Evolutionary conservation across 371 early-diverging fungal species (phyloP).

Genomic region (Apophysomyces ossiformis): DNA sequence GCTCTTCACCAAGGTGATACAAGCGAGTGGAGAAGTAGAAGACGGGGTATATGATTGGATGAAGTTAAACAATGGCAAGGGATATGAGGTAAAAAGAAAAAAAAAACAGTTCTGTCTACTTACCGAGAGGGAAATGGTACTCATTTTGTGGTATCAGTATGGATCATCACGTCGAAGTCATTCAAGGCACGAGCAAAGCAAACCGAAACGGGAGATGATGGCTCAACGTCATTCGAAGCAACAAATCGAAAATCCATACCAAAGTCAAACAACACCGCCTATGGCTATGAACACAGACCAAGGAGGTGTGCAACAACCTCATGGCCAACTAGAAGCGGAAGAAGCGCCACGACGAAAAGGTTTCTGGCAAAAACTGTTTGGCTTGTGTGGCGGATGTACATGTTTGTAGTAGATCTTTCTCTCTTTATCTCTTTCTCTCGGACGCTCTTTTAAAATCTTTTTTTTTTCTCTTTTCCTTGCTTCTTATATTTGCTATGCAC

Average conservation of each 20-base stretch:
- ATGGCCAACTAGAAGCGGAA: slow-evolving; percentile 7
- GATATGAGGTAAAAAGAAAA: slow-evolving; percentile 45
- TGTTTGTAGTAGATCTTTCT: not conserved
- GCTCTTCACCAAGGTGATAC: slow-evolving; percentile 81
- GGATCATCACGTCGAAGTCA: slow-evolving; percentile 2
- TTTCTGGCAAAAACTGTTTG: slow-evolving; percentile 5
- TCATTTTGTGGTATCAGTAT: not conserved
- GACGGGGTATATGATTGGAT: slow-evolving; percentile 94
- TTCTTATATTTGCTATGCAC: slow-evolving; percentile 3
- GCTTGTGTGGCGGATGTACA: slow-evolving; percentile 1
- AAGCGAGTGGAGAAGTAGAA: slow-evolving; percentile 69
- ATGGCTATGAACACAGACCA: slow-evolving; percentile 2
- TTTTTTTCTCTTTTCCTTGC: not conserved
- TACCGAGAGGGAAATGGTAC: not conserved
- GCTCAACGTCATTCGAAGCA: not conserved
- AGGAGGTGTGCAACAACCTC: not conserved
- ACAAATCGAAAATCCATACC: not conserved
- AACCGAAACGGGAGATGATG: not conserved
- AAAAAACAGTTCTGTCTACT: not conserved
- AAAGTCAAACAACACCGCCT: not conserved
- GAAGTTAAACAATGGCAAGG: slow-evolving; percentile 62
- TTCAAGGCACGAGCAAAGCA: slow-evolving; percentile 2
- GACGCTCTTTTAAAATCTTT: not conserved
- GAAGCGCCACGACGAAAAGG: not conserved
- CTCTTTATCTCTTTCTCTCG: not conserved